Evolutionary conservation across 1,284 basidiomycete species (phyloP).

Genomic region (Pseudozyma sp.): DNA sequence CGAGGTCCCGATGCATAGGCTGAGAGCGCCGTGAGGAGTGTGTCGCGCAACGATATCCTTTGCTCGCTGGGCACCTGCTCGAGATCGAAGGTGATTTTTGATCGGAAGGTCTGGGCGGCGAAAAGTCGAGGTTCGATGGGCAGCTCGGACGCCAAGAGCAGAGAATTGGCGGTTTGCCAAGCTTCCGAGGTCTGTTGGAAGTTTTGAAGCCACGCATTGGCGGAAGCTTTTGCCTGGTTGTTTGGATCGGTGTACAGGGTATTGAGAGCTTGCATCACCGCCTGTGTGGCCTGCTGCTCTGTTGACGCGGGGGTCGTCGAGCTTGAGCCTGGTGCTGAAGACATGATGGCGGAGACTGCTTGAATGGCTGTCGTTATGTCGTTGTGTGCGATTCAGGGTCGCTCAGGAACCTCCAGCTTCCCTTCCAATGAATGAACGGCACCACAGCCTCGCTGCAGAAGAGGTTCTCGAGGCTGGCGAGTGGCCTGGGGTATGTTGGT

Average conservation of each 20-base stretch:
- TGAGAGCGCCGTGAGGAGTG: constrained; percentile 82
- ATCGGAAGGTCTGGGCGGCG: constrained; percentile 94
- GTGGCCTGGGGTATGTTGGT: no score
- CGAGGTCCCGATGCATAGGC: constrained; percentile 79
- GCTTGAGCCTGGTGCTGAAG: constrained; percentile 24
- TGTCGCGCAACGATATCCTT: constrained; percentile 84
- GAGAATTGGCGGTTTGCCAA: constrained; percentile 92
- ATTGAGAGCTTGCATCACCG: constrained; percentile 71
- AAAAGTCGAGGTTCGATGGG: constrained; percentile 88
- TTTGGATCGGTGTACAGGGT: constrained; percentile 77
- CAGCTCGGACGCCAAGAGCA: constrained; percentile 83
- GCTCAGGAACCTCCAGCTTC: not conserved
- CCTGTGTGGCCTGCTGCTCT: constrained; percentile 54
- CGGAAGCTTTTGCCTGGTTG: constrained; percentile 80
- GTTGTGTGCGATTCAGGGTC: not conserved
- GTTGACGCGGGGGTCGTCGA: constrained; percentile 11
- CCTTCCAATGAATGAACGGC: not conserved
- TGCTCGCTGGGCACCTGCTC: constrained; percentile 82
- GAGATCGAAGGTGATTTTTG: constrained; percentile 96
- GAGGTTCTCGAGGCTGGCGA: not conserved
- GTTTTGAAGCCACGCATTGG: constrained; percentile 69
- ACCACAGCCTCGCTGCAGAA: not conserved
- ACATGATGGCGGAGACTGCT: constrained; percentile 10
- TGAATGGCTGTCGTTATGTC: not conserved
- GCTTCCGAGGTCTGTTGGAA: constrained; percentile 79